phyloP scores from a whole-genome alignment of 139 green algal species.

The Nannochloris sp. region DNA sequence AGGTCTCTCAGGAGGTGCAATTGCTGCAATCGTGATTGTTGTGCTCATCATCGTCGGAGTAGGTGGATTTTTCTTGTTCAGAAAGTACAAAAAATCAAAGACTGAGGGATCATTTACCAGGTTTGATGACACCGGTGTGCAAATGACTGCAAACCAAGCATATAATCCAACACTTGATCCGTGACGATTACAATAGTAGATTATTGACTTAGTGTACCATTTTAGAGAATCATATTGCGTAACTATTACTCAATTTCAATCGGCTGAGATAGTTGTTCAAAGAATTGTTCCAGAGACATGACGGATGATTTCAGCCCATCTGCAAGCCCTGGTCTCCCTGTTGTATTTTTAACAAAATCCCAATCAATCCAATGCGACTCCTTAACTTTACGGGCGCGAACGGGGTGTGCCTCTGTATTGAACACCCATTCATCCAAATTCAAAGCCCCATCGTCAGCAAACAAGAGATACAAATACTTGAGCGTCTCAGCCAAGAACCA shows the following conservation, averaged over 20 bases:
- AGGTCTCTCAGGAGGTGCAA: constrained; percentile 1
- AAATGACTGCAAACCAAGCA: not conserved
- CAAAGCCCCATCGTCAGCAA: constrained; percentile 36
- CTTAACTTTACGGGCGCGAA: constrained; percentile 16
- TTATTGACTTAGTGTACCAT: not conserved
- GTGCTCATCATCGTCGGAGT: not conserved
- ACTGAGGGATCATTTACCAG: not conserved
- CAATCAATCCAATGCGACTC: constrained; percentile 4
- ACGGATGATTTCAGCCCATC: not conserved
- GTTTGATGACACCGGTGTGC: not conserved
- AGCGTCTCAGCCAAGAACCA: constrained; percentile 75
- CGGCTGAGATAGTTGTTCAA: not conserved
- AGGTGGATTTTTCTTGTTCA: constrained; percentile 1
- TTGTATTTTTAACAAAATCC: not conserved
- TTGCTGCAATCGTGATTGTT: constrained; percentile 9
- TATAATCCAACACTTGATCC: constrained; percentile 2
- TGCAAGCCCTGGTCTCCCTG: not conserved
- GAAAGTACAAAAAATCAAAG: not conserved
- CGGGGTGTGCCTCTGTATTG: constrained; percentile 76
- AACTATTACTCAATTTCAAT: not conserved
- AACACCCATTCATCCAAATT: constrained; percentile 67
- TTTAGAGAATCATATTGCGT: not conserved
- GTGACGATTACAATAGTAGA: too few species aligned
- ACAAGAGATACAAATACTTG: constrained; percentile 79
- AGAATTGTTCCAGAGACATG: not conserved